A percentile compares a stretch with the other conserved stretches of the same genome.
Evolutionary conservation across 306 rosid genomes (phyloP).

Genomic region (Mucuna pruriens): DNA sequence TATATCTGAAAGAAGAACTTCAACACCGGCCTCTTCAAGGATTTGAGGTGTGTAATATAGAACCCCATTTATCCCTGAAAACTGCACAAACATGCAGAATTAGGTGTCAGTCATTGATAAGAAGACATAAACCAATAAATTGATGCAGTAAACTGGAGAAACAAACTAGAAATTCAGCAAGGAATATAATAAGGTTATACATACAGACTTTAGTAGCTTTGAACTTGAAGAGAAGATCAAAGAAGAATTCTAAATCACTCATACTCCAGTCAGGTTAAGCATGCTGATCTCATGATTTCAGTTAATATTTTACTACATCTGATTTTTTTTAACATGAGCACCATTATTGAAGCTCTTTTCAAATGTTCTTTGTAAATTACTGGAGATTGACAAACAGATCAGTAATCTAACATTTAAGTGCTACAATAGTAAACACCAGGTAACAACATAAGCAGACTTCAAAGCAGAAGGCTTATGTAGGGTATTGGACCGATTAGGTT

Average conservation of each 20-base stretch:
- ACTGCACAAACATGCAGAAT: constrained; percentile 50
- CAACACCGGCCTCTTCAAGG: constrained; percentile 85
- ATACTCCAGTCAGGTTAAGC: not conserved
- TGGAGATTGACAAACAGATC: constrained; percentile 14
- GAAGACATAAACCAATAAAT: constrained; percentile 9
- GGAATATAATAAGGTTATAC: constrained; percentile 16
- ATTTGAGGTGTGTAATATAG: constrained; percentile 91
- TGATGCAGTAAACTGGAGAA: not conserved
- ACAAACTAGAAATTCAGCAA: not conserved
- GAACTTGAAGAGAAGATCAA: not conserved
- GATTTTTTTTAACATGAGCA: not conserved
- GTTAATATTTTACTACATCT: constrained; percentile 11
- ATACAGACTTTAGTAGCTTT: constrained; percentile 2
- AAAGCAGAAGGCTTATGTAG: constrained; percentile 13
- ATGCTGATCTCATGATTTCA: not conserved
- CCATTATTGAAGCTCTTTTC: not conserved
- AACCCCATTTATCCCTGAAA: constrained; percentile 89
- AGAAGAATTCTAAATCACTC: not conserved
- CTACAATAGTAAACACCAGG: not conserved
- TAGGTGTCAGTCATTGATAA: constrained; percentile 2
- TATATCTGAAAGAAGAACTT: constrained; percentile 63
- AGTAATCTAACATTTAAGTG: not conserved
- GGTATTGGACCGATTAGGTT: not conserved
- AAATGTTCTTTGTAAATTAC: not conserved
- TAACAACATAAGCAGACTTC: not conserved